Evolutionary conservation across 2,329 filamentous ascomycete species (phyloP), one percentile per base, ranked within the genome.

Genomic region (Trichophyton rubrum): DNA sequence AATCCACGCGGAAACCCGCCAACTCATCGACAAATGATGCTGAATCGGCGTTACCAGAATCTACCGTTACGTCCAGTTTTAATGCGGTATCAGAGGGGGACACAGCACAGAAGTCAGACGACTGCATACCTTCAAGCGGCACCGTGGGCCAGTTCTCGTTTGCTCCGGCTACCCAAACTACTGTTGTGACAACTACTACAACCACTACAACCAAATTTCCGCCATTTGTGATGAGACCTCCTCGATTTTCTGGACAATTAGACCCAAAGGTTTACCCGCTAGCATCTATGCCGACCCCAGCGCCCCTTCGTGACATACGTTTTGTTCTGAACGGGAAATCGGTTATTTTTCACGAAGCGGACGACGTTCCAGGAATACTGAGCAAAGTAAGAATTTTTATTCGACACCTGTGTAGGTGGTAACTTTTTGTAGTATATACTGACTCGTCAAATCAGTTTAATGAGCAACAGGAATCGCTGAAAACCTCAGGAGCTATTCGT

Each of bases 221-320:
- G 55, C 90, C 90, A n/a, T 79, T 96, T 61, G 79, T 89, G 60
- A 84, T 96, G 66, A 85, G 84, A 65, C 83, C 88, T 62, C 87
- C 89, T 24, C 83, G 83, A 59, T 82, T 85, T 58, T 80, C 90
- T 38, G 78, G 82, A 62, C 81, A 85, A 59, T 83, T 96, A 61
- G 90, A 97, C 73, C 80, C 87, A 13, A 95, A 95, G 72, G 85
- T 93, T 67, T 99, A 95, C 72, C 93, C 93, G 43, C 79, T 99
- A 33, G 92, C 92, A 41, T 81, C 83, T 64, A 85, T 88, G 57
- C 87, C 89, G 0, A 95, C 91, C 1, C 93, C 93, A 1, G 82
- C 85, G 15, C 85, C 88, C 58, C 78, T 99, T 62, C 84, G 85
- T 64, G 85, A 85, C 61, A 87, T 97, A 70, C 85, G 82, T 45